Percentiles rank a stretch among this genome's conserved stretches.
phyloP scores from a whole-genome alignment of 495 filamentous ascomycete species.

The Durotheca rogersii region DNA sequence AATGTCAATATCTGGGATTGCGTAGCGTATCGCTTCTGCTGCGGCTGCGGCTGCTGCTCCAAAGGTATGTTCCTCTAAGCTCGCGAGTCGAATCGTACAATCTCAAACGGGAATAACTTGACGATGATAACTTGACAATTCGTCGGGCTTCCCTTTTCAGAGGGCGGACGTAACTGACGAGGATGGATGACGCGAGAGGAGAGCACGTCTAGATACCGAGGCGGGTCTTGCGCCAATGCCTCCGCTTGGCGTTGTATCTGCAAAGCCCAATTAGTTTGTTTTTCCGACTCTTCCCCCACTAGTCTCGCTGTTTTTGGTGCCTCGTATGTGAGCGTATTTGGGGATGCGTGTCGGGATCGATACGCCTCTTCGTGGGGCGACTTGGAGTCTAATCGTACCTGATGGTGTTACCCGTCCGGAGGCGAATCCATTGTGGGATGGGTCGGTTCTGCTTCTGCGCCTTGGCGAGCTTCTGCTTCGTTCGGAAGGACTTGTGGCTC shows the following conservation, averaged over 20 bases:
- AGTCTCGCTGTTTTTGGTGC: background rate
- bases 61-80: too few species aligned
- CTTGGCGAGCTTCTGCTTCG: conserved; percentile 99
- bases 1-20: too few species aligned
- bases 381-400: conserved; percentile 60
- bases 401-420: conserved; percentile 98
- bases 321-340: background rate
- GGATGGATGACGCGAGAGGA: conserved; percentile 32
- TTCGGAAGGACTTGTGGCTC: conserved; percentile 99
- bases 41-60: too few species aligned
- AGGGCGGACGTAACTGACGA: conserved; percentile 33
- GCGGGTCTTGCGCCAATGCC: conserved; percentile 99
- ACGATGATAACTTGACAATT: conserved; percentile 23
- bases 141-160: conserved; percentile 17
- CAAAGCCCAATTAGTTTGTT: conserved; percentile 15
- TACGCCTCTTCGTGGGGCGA: conserved; percentile 3
- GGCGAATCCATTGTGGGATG: conserved; percentile 98
- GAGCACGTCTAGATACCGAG: conserved; percentile 88
- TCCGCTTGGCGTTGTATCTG: conserved; percentile 99
- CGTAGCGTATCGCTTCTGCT: too few species aligned
- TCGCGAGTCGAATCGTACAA: too few species aligned
- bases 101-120: too few species aligned
- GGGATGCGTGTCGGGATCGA: background rate
- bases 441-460: conserved; percentile 99
- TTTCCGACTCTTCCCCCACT: background rate